Conservation (phyloP, 139 green algal genomes). For the Monoraphidium neglectum region DNA sequence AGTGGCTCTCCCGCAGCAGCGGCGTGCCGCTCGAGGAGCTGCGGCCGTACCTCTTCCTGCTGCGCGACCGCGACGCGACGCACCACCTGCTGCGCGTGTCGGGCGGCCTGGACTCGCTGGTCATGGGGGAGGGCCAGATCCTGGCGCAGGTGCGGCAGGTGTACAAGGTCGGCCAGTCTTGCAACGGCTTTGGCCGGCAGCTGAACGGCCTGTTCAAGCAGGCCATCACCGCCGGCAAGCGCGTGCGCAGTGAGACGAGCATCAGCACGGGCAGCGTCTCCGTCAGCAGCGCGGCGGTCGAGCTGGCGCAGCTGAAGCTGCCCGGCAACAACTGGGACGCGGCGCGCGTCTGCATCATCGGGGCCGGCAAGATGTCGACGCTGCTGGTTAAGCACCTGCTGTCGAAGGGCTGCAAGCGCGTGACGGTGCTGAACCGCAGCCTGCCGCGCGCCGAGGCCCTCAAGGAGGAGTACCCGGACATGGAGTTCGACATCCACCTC, state of each 20-base stretch:
- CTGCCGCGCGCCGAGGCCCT: slow-evolving; percentile 88
- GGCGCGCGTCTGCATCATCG: slow-evolving; percentile 93
- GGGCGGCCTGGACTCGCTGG: slow-evolving; percentile 95
- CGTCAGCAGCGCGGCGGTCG: slow-evolving; percentile 93
- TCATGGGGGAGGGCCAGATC: slow-evolving; percentile 99
- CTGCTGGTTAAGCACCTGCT: slow-evolving; percentile 98
- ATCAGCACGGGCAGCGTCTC: slow-evolving; percentile 95
- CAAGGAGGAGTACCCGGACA: slow-evolving; percentile 94
- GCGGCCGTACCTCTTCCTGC: slow-evolving; percentile 94
- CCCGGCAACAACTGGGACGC: slow-evolving; percentile 82
- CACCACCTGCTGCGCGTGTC: slow-evolving; percentile 94
- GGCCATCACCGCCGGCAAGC: slow-evolving; percentile 96
- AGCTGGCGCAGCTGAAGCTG: slow-evolving; percentile 98
- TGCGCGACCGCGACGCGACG: slow-evolving; percentile 95
- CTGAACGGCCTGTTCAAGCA: slow-evolving; percentile 99
- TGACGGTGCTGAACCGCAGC: slow-evolving; percentile 94
- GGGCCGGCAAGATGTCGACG: slow-evolving; percentile 97
- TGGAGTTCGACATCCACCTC: slow-evolving; percentile 91
- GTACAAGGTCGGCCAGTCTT: slow-evolving; percentile 93
- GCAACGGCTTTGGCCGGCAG: slow-evolving; percentile 93
- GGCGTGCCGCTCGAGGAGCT: slow-evolving; percentile 94
- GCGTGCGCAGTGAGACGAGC: slow-evolving; percentile 93
- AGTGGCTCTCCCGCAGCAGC: slow-evolving; percentile 94
- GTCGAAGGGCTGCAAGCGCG: slow-evolving; percentile 91
- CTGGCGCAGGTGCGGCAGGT: slow-evolving; percentile 96